Conservation (phyloP, 2,329 filamentous ascomycete species). For the Colletotrichum chrysophilum region DNA sequence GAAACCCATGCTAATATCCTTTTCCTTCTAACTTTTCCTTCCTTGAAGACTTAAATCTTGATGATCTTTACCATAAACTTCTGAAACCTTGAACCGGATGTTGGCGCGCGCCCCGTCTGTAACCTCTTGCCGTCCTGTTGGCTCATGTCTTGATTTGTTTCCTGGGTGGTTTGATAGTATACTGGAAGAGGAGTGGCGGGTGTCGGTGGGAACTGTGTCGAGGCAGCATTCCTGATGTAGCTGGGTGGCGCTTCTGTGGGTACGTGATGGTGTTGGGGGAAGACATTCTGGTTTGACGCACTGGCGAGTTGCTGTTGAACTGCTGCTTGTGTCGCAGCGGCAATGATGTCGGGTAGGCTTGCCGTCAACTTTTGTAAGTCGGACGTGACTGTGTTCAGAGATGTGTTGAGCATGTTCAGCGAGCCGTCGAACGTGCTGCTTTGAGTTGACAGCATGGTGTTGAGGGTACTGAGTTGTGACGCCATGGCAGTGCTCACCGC, state of each 20-base stretch:
- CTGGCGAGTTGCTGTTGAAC: background rate
- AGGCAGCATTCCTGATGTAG: background rate
- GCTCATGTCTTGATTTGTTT: background rate
- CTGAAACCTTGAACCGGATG: background rate
- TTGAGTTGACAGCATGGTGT: background rate
- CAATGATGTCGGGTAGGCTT: background rate
- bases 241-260: background rate
- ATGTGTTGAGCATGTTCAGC: background rate
- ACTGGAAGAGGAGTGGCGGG: background rate
- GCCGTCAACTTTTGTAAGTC: background rate
- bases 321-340: background rate
- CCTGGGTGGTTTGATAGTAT: background rate
- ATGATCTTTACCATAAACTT: background rate
- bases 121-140: background rate
- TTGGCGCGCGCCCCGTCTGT: background rate
- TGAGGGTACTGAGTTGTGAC: background rate
- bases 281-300: rapidly evolving
- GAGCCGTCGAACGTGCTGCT: background rate
- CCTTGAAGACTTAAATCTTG: background rate
- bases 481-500: too few species aligned
- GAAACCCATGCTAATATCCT: background rate
- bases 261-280: background rate
- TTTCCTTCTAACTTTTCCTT: background rate
- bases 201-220: background rate
- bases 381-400: background rate